phyloP scores from a whole-genome alignment of 2,329 filamentous ascomycete species.

The Talaromyces pinophilus region DNA sequence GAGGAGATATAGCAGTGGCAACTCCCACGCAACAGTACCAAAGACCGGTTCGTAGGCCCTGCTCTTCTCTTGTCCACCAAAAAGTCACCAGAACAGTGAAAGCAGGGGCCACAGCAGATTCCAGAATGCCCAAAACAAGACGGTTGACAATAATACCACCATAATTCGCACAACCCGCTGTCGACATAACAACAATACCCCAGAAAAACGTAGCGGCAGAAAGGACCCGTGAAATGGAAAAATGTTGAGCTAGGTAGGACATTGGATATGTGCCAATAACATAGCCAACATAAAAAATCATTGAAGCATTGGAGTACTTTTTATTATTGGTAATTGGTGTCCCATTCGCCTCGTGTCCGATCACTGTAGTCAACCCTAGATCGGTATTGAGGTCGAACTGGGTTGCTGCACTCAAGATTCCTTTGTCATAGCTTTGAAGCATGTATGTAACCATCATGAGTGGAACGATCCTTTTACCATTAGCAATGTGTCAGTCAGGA shows the following conservation, averaged over 20 bases:
- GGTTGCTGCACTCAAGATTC: conserved; percentile 13
- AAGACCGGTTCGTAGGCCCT: conserved; percentile 51
- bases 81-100: conserved; percentile 56
- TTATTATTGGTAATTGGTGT: conserved; percentile 13
- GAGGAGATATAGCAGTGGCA: conserved; percentile 5
- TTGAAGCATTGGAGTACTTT: conserved; percentile 12
- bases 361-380: not conserved
- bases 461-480: conserved; percentile 8
- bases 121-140: not conserved
- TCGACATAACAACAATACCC: conserved; percentile 49
- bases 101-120: conserved; percentile 33
- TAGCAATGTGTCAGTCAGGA: not conserved
- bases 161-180: conserved; percentile 36
- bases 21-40: conserved; percentile 45
- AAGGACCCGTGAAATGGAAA: conserved; percentile 27
- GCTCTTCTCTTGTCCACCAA: conserved; percentile 52
- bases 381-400: conserved; percentile 12
- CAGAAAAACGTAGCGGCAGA: conserved; percentile 44
- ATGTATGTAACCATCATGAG: conserved; percentile 19
- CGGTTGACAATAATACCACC: not conserved
- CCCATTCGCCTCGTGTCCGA: conserved; percentile 8
- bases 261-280: conserved; percentile 13
- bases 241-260: conserved; percentile 8
- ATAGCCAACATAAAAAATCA: conserved; percentile 20
- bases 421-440: conserved; percentile 19